Evolutionary conservation across 1,139 yeast genomes (phyloP), one percentile per base, ranked within the genome.

Genomic region (Citeromyces hawaiiensis): DNA sequence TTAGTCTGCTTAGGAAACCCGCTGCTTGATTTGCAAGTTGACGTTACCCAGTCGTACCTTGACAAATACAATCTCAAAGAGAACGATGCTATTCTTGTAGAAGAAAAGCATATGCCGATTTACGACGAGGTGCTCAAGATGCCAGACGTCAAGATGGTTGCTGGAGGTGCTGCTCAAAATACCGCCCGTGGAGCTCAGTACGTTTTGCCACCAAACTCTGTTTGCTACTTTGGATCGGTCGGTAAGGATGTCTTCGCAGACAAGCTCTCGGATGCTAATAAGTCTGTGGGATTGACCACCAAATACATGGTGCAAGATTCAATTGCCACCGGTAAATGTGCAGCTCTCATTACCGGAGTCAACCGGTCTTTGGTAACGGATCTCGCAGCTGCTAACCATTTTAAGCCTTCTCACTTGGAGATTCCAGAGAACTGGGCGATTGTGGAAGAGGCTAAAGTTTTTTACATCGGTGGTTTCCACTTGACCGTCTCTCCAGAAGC

Each of bases 91-190:
- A 87, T 91, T 53, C 75, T 91, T 48, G 87, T 81, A 41, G 97
- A 88, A 54, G 88, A 78, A 49, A 74, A 80, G 62, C 96, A 86
- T 66, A 64, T 79, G 74, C 85, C 88, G 42, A 83, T 91, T 59
- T 91, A 69, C 60, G 80, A 73, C 43, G 97, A 88, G 63, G 72
- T 83, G 49, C 65, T 85, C 47, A 61, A 68, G 40, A 66, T 67
- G 58, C 67, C 72, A 36, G 75, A 70, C 46, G 78, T 83, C 49
- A 74, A 76, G 55, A 65, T 78, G 47, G 76, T 91, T 51, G 98
- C 99, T 45, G 99, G 99, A 51, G 99, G 99, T 60, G 98, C 99
- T 52, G 98, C 97, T 45, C 99, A 91, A 68, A 91, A 91, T 68
- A 80, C 98, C 47, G 96, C 98, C 44, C 79, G 99, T 67, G 99